Evolutionary conservation across 352 stramenopile genomes (phyloP).

Genomic region (Pythium pectinolyticum): DNA sequence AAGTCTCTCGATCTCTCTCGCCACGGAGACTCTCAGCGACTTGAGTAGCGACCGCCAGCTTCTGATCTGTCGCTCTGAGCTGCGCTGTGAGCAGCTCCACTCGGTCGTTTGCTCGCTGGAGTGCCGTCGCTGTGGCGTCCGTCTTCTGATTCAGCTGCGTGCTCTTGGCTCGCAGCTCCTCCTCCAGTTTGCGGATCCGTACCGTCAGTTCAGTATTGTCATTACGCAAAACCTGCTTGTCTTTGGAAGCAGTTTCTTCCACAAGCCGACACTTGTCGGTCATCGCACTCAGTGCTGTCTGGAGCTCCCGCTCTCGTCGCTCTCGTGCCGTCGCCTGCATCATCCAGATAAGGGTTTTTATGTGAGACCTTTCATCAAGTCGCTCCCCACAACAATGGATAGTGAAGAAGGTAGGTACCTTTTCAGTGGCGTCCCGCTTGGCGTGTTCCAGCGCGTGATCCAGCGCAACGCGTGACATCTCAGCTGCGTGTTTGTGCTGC

Average conservation of each 20-base stretch:
- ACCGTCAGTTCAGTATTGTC: slow-evolving; percentile 8
- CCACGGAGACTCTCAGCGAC: background rate
- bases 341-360: background rate
- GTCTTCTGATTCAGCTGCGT: background rate
- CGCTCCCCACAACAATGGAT: background rate
- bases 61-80: slow-evolving; percentile 1
- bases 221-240: slow-evolving; percentile 14
- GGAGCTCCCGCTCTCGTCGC: slow-evolving; percentile 1
- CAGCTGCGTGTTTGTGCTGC: background rate
- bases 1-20: background rate
- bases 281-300: background rate
- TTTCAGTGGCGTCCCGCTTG: background rate
- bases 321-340: background rate
- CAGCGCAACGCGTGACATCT: background rate
- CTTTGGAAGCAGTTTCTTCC: slow-evolving; percentile 2
- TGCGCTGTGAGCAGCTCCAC: background rate
- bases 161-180: slow-evolving; percentile 11
- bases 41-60: background rate
- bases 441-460: slow-evolving; percentile 1
- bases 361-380: background rate
- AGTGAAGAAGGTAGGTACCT: background rate
- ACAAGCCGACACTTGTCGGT: slow-evolving; percentile 11
- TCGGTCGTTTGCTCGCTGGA: slow-evolving; percentile 7
- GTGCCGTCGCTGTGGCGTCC: background rate
- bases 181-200: slow-evolving; percentile 19